Conservation (phyloP, 352 stramenopile species). For the Globisporangium yorkense region DNA sequence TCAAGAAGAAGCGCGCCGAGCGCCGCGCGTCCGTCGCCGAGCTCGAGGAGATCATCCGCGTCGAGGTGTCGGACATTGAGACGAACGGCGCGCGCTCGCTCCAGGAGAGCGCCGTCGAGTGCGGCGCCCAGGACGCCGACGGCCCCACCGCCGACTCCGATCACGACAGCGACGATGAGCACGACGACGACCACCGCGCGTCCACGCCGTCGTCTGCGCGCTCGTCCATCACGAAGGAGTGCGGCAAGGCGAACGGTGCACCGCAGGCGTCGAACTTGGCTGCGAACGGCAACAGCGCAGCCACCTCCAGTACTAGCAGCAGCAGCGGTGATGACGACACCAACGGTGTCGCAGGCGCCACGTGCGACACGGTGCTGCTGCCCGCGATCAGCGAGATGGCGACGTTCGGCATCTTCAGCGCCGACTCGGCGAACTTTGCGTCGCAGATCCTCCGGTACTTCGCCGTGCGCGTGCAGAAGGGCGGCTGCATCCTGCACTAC, state of each 20-base stretch:
- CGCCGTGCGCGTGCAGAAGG: conserved; percentile 70
- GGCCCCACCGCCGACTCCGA: conserved; percentile 22
- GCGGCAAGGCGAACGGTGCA: conserved; percentile 6
- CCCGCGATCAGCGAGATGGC: conserved; percentile 35
- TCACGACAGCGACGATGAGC: conserved; percentile 15
- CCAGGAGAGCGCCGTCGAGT: conserved; percentile 58
- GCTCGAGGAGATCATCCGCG: conserved; percentile 70
- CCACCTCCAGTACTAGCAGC: neutral
- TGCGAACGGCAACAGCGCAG: neutral
- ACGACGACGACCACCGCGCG: neutral
- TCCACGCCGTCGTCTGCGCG: conserved; percentile 9
- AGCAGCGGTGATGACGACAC: conserved; percentile 11
- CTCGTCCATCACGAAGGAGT: conserved; percentile 4
- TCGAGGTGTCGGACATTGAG: conserved; percentile 70
- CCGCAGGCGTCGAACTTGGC: neutral
- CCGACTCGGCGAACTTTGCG: conserved; percentile 73
- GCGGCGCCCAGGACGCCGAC: conserved; percentile 14
- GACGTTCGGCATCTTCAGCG: conserved; percentile 65
- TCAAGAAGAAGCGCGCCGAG: conserved; percentile 30
- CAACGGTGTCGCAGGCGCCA: conserved; percentile 20
- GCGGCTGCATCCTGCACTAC: conserved; percentile 71
- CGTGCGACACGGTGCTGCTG: conserved; percentile 25
- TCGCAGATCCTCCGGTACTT: conserved; percentile 81
- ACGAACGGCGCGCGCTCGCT: conserved; percentile 60
- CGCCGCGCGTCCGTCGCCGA: conserved; percentile 47